Conservation (phyloP, 139 green algal genomes). For the Chlorella ohadii region DNA sequence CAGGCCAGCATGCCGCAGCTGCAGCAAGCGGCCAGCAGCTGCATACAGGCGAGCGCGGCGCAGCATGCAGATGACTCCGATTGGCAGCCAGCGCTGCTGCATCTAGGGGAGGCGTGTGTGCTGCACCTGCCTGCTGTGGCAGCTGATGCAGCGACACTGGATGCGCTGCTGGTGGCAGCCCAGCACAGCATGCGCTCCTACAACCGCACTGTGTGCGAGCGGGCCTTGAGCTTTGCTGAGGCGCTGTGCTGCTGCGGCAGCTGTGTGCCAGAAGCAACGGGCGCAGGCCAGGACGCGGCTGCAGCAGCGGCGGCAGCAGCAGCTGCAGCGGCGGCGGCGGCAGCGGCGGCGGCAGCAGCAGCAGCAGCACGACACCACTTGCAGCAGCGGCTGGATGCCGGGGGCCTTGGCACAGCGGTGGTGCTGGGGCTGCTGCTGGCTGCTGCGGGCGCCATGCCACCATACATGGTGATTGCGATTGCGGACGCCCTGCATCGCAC, state of each 20-base stretch:
- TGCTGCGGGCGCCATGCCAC: slow-evolving; percentile 57
- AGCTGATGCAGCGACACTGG: slow-evolving; percentile 9
- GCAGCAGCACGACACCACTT: not conserved
- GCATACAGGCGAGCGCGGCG: not conserved
- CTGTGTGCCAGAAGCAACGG: not conserved
- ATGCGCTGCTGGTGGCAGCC: slow-evolving; percentile 33
- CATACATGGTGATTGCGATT: slow-evolving; percentile 56
- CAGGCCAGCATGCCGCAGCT: not conserved
- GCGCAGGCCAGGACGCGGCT: not conserved
- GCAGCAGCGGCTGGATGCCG: not conserved
- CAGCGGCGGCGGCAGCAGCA: too few relatives aligned
- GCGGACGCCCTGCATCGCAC: slow-evolving; percentile 47
- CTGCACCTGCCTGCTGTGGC: not conserved
- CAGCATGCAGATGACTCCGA: not conserved
- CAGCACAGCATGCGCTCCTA: slow-evolving; percentile 28
- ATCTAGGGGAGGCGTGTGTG: slow-evolving; percentile 2
- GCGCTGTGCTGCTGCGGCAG: slow-evolving; percentile 30
- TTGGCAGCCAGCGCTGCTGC: slow-evolving; percentile 1
- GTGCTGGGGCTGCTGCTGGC: slow-evolving; percentile 52
- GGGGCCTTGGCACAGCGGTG: slow-evolving; percentile 23
- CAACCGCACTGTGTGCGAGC: slow-evolving; percentile 42
- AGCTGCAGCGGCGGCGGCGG: not conserved
- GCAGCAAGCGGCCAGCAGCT: not conserved
- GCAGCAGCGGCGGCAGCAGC: not conserved
- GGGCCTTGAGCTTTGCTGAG: slow-evolving; percentile 36